Evolutionary conservation across 345 rosid species (phyloP).

Genomic region (Geranium rotundifolium): DNA sequence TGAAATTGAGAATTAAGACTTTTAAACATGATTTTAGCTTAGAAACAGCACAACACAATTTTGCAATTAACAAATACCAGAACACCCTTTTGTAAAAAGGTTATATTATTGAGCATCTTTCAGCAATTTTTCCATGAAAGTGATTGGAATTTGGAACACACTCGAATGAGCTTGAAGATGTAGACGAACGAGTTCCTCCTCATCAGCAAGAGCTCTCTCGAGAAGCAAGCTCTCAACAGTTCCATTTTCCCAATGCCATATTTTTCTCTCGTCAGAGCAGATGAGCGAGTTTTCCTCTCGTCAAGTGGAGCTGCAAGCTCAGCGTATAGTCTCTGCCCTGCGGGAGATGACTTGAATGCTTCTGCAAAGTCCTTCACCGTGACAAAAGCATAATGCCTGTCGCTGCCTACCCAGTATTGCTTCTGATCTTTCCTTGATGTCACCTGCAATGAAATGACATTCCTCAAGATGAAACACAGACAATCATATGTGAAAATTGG

Average conservation of each 20-base stretch:
- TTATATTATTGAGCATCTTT: no score
- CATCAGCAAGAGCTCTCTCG: conserved; percentile 51
- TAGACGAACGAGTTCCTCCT: conserved; percentile 49
- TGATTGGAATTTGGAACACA: conserved; percentile 9
- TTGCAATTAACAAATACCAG: no score
- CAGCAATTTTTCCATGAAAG: no score
- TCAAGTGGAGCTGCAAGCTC: conserved; percentile 43
- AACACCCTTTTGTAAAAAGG: no score
- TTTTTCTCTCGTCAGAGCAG: conserved; percentile 38
- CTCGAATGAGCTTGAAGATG: conserved; percentile 40
- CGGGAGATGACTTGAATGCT: conserved; percentile 35
- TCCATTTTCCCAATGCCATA: conserved; percentile 44
- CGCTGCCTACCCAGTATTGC: conserved; percentile 47
- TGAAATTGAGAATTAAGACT: no score
- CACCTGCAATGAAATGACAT: no score
- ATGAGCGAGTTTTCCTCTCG: conserved; percentile 35
- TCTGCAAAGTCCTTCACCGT: conserved; percentile 36
- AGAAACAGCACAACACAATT: no score
- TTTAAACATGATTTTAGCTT: no score
- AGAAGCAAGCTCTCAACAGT: conserved; percentile 37
- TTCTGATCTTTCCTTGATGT: no score
- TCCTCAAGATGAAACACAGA: conserved; percentile 45
- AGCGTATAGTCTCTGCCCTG: conserved; percentile 21
- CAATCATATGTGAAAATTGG: not conserved
- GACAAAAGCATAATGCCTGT: conserved; percentile 40